Conservation (phyloP, 2,329 filamentous ascomycete species). For the Incumbomyces delicatus region DNA sequence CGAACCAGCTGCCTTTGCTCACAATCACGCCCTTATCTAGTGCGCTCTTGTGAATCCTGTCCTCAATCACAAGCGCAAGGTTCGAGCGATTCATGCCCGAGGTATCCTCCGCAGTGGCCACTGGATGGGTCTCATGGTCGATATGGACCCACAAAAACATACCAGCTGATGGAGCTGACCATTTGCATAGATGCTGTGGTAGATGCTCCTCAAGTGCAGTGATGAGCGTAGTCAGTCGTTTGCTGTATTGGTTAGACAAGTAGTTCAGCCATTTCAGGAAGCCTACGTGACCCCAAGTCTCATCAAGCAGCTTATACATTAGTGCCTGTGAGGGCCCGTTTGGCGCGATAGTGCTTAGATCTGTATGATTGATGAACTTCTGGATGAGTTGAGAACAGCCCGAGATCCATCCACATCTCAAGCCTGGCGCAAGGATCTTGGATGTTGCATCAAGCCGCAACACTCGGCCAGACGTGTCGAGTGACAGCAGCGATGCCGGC, state of each 20-base stretch:
- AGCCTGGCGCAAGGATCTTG: conserved; percentile 77
- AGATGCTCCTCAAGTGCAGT: conserved; percentile 69
- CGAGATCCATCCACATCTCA: conserved; percentile 79
- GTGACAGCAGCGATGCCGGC: conserved; percentile 63
- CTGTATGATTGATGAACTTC: conserved; percentile 70
- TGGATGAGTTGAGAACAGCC: conserved; percentile 76
- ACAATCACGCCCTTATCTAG: conserved; percentile 71
- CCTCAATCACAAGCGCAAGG: conserved; percentile 50
- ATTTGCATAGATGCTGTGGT: conserved; percentile 65
- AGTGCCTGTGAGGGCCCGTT: conserved; percentile 47
- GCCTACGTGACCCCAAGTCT: conserved; percentile 88
- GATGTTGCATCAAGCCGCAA: conserved; percentile 87
- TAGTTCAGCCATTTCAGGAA: conserved; percentile 59
- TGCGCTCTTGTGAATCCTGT: conserved; percentile 70
- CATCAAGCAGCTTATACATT: conserved; percentile 80
- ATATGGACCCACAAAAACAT: conserved; percentile 64
- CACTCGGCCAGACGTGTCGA: conserved; percentile 80
- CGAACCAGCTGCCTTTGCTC: conserved; percentile 84
- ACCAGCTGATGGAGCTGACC: conserved; percentile 70
- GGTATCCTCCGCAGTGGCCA: background rate
- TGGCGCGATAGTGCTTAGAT: conserved; percentile 75
- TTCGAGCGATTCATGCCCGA: no score
- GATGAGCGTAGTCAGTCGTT: conserved; percentile 64
- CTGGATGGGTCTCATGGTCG: conserved; percentile 37
- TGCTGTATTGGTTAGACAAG: conserved; percentile 58